Conservation (phyloP, 371 early-diverging fungal species). For the Cokeromyces recurvatus region DNA sequence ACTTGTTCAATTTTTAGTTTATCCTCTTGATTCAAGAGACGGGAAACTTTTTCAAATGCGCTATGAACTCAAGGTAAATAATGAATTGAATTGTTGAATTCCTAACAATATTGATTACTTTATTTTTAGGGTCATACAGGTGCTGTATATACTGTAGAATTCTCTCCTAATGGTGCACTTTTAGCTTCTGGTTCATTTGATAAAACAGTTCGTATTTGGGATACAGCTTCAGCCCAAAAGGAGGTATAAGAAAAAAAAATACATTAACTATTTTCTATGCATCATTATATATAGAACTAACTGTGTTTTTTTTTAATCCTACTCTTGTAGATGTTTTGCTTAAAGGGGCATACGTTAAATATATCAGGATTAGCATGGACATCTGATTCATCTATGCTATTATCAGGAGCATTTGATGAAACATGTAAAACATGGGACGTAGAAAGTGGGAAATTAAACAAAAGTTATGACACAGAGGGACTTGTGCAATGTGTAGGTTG, state of each 20-base stretch:
- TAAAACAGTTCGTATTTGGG: slow-evolving; percentile 89
- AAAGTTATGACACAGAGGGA: slow-evolving; percentile 71
- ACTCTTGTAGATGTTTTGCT: slow-evolving; percentile 29
- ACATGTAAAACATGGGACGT: slow-evolving; percentile 85
- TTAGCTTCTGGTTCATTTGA: slow-evolving; percentile 89
- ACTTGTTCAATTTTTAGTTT: slow-evolving; percentile 1
- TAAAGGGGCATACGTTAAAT: slow-evolving; percentile 77
- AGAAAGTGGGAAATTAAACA: slow-evolving; percentile 56
- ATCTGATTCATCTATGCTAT: slow-evolving; percentile 62
- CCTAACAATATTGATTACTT: too few species aligned
- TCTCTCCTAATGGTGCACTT: slow-evolving; percentile 75
- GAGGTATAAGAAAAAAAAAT: slow-evolving; percentile 43
- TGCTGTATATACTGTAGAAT: slow-evolving; percentile 81
- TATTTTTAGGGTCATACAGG: slow-evolving; percentile 73
- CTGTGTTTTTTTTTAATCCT: background rate
- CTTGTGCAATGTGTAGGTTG: slow-evolving; percentile 85
- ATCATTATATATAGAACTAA: too few species aligned
- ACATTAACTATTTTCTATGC: too few species aligned
- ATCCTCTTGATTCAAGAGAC: slow-evolving; percentile 36
- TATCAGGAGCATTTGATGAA: slow-evolving; percentile 80
- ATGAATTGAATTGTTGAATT: background rate
- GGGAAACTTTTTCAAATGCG: slow-evolving; percentile 48
- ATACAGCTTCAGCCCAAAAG: slow-evolving; percentile 64
- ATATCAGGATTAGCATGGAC: slow-evolving; percentile 84
- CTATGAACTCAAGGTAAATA: slow-evolving; percentile 42